Evolutionary conservation across 176 grass and related monocot genomes (phyloP), one percentile per base, ranked within the genome.

Genomic region (Miscanthus lutarioriparius): DNA sequence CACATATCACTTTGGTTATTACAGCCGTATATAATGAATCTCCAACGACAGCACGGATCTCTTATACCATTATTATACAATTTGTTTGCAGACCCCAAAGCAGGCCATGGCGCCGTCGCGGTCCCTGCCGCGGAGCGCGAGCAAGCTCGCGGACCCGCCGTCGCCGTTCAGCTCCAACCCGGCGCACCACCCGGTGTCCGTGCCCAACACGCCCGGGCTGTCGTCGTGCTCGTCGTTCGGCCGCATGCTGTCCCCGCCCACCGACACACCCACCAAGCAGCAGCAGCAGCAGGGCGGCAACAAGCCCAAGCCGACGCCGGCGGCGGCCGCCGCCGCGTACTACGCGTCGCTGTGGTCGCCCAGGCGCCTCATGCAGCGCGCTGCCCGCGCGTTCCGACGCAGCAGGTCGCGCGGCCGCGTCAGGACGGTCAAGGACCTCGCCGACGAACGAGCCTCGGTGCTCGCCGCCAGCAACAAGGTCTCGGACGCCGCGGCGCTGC

Each of bases 291-390:
- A 54, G 10, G 64, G 20, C 41, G 36, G 7, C 65, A 45, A 45
- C 12, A 82, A 33, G 74, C 1, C 45, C 66, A 78, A 79, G 75
- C 26, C 32, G 61, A 74, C 72, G 44, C 19, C 78, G 64, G 64
- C 64, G 44, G 65, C 65, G 0, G 27, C 75, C 5, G 54, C 43
- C 6, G 30, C 76, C 28, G 81, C 83, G 20, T 72, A 33, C 43
- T 87, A 83, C 80, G 25, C 70, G 49, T 70, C 85, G 39, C 10
- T 80, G 40, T 68, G 70, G 64, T 83, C 80, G 32, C 89, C 89
- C 14, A 69, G 76, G 51, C 59, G 82, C 69, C 70, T 91, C 23
- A 84, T 91, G 89, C 89, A 87, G 80, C 69, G 89, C 13, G 85
- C 76, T 23, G 86, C 85, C 9, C 75, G 84, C 49, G 89, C 80